Percentiles rank a stretch among this genome's conserved stretches.
phyloP scores from a whole-genome alignment of 1,139 yeast species.

The Blastobotrys illinoisensis region DNA sequence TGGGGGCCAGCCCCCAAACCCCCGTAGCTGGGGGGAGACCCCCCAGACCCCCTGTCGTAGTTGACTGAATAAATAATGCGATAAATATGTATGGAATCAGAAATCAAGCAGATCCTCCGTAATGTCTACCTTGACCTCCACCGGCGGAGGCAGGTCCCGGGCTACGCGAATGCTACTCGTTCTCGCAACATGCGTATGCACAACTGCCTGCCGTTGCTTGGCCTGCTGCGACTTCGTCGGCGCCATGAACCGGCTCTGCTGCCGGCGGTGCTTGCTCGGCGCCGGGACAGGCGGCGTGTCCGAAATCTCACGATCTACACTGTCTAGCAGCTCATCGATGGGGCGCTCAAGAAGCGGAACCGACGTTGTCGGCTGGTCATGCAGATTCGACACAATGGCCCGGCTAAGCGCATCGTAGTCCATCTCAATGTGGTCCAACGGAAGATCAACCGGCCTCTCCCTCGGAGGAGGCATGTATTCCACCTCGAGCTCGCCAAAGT shows the following conservation, averaged over 20 bases:
- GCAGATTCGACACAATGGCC: conserved; percentile 4
- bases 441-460: conserved; percentile 18
- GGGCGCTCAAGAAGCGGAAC: background rate
- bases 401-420: conserved; percentile 17
- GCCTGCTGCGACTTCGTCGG: conserved; percentile 1
- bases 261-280: conserved; percentile 4
- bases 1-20: too few species aligned
- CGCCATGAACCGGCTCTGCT: conserved; percentile 2
- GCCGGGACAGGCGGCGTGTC: background rate
- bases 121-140: background rate
- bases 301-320: background rate
- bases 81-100: background rate
- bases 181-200: background rate
- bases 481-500: conserved; percentile 15
- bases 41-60: too few species aligned
- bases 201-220: background rate
- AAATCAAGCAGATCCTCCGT: conserved; percentile 4
- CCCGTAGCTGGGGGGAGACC: too few species aligned
- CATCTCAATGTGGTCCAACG: conserved; percentile 23
- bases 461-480: conserved; percentile 21
- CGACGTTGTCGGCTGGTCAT: background rate
- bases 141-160: background rate
- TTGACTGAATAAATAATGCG: background rate
- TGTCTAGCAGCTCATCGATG: background rate
- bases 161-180: background rate